Evolutionary conservation across 2,329 filamentous ascomycete species (phyloP), one percentile per base, ranked within the genome.

Genomic region (Fusarium aywerte): DNA sequence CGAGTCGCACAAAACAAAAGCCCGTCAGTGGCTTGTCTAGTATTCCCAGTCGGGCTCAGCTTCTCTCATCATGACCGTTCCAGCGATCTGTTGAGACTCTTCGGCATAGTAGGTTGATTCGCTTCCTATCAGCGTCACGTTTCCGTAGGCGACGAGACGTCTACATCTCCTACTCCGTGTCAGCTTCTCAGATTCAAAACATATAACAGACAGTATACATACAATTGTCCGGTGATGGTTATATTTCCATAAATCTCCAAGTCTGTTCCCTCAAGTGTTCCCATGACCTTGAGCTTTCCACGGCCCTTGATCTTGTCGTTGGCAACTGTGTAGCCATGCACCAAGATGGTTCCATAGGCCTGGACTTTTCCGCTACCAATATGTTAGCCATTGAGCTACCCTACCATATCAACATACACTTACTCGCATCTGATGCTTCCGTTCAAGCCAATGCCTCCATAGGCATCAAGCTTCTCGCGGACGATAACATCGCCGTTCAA

Each of bases 191-290:
- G 8, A 16, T 5, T 25, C 8, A 29, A 21, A 3, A 6, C n/a
- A 2, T 9, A 5, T 6, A 20, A 15, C 76, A 68, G 65, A 7
- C 4, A 16, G 40, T 45, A 42, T 31, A 53, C 70, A 4, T 62
- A 83, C 82, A 84, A 62, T 58, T 78, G 79, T 48, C 82, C 82
- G 11, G 80, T 78, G 58, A 84, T 79, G 39, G 73, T 79, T 39
- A 83, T 71, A 48, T 81, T 80, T 9, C 82, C 82, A 70, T 82
- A 84, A 13, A 84, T 80, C 58, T 84, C 81, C 18, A 84, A 70
- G 27, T 80, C 79, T 5, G 76, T 73, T 12, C 77, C 81, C 36
- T 83, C 78, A 8, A 82, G 73, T 23, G 75, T 79, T 7, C 82
- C 82, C 12, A 76, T 74, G 23, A 84, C 69, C 49, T 75, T 81